Evolutionary conservation across 106 monocot species (phyloP), one percentile per base, ranked within the genome.

Genomic region (Dactylorhiza incarnata): DNA sequence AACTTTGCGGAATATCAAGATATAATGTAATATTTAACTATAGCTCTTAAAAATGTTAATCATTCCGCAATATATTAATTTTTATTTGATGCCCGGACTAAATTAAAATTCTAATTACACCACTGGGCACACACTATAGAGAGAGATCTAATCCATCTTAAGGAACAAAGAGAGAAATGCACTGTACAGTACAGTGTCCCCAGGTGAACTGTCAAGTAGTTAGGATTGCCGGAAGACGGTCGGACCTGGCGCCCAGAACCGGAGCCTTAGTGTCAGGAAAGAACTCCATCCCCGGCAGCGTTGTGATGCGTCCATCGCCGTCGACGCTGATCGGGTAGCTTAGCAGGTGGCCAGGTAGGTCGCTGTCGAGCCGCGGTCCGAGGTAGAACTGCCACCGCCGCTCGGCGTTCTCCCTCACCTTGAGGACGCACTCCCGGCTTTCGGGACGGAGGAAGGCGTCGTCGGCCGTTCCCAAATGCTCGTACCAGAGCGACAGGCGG

Each of bases 401-500:
- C 7, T 68, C 80, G 0, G 80, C 80, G 20, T 74, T 53, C 29
- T 68, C 13, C 14, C 74, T 80, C 12, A 80, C 74, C 66, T 52
- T 80, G 45, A 15, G 74, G 49, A 80, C 68, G 11, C 80, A 80
- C 37, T 53, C 49, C 24, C 44, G 5, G 68, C 74, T 80, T 54
- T 80, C 80, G 11, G 80, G 80, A 2, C 11, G 51, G 3, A 75
- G 74, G 73, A 80, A 80, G 5, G 67, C 44, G 3, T 54, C 68
- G 3, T 80, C 80, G 6, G 43, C 13, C 71, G 76, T 49, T 9
- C 86, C 81, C 3, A 87, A 74, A 66, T 90, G 89, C 75, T 90
- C 86, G 4, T 76, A 81, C 89, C 89, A 90, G 9, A 90, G 75
- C 0, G 84, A 69, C 72, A 84, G 4, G 48, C 89, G 79, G 77